Evolutionary conservation across 2,329 filamentous ascomycete species (phyloP).

Genomic region (Fusarium verrucosum): DNA sequence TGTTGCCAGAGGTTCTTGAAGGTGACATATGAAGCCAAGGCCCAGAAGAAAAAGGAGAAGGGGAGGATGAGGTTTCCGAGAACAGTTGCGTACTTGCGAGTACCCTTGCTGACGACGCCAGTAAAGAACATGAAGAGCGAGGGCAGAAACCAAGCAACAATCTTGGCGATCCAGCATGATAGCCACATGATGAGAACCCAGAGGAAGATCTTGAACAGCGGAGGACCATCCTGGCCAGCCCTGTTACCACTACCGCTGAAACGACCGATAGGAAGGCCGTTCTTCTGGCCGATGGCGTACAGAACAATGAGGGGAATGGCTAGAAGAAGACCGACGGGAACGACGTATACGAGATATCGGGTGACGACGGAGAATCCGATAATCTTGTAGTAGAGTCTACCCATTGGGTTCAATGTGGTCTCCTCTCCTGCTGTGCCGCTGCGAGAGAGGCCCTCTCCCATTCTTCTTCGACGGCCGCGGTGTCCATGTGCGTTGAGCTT

Average conservation of each 20-base stretch:
- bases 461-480: conserved; percentile 61
- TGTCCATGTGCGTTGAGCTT: conserved; percentile 53
- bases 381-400: conserved; percentile 71
- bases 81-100: conserved; percentile 74
- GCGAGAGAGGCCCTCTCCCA: conserved; percentile 54
- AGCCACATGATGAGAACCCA: conserved; percentile 77
- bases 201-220: conserved; percentile 69
- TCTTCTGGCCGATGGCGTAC: conserved; percentile 51
- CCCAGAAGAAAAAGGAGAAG: conserved; percentile 75
- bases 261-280: conserved; percentile 30
- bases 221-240: conserved; percentile 51
- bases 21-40: conserved; percentile 68
- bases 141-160: conserved; percentile 69
- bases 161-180: conserved; percentile 72
- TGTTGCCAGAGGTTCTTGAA: conserved; percentile 64
- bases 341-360: conserved; percentile 73
- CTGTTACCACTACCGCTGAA: conserved; percentile 4
- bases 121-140: conserved; percentile 73
- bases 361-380: conserved; percentile 70
- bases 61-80: conserved; percentile 71
- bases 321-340: conserved; percentile 69
- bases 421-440: conserved; percentile 65
- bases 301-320: conserved; percentile 70
- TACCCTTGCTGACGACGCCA: conserved; percentile 74
- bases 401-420: conserved; percentile 70